Evolutionary conservation across 495 filamentous ascomycete species (phyloP), one percentile per base, ranked within the genome.

Genomic region (Penicillium paxilli): DNA sequence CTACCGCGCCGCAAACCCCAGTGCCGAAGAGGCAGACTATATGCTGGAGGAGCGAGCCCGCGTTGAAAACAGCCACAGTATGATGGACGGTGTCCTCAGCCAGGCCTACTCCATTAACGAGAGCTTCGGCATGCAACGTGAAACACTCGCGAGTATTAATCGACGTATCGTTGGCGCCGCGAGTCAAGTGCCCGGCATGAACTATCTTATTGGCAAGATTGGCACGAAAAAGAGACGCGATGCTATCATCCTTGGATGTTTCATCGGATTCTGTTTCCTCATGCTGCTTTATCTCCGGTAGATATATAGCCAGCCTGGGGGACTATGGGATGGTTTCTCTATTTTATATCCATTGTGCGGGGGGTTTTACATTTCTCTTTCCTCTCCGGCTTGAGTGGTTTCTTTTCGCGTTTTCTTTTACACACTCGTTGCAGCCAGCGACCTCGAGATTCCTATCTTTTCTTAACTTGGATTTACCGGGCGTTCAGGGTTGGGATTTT

Each of bases 21-120:
- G 82, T 49, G 82, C 80, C 5, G 89, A 85, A 32, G 94, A 97
- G 72, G 89, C 90, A 17, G 93, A 98, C 37, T 98, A 96, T 75
- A 96, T 99, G 92, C 82, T 98, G 17, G 89, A 90, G 60, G 94
- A 99, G 82, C 82, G 94, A 23, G 70, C 76, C 44, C 80, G 86
- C 52, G 83, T 99, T 62, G 95, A 99, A 59, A 82, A 88, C 62
- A 92, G 89, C 63, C 87, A 97, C 65, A 87, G 84, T 47, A 81
- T 94, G 71, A 89, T 89, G 33, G 94, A 99, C 65, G 87, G 85
- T 49, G 92, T 99, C 37, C 76, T 99, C 53, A 93, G 88, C 71
- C 95, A 97, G 80, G 94, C 94, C 22, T 98, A 99, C 75, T 92
- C 93, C 19, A 91, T 97, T 50, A 94, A 96, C 68, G 91, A 97